Evolutionary conservation across 495 filamentous ascomycete genomes (phyloP).

Genomic region (Lasiosphaeria ovina): DNA sequence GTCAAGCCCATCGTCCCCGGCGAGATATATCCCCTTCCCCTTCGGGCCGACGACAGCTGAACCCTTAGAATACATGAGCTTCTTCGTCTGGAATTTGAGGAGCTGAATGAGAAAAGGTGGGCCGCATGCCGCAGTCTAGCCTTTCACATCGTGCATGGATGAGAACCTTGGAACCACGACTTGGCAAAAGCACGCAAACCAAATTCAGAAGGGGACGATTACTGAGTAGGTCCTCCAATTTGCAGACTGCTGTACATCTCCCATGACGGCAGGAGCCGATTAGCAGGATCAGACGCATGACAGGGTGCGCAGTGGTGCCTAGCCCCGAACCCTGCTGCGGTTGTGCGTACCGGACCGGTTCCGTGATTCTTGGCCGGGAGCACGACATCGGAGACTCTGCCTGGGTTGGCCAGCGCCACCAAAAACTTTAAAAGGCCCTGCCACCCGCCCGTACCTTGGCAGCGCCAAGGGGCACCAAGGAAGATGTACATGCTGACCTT

Average conservation of each 20-base stretch:
- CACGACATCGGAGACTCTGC: slow-evolving; percentile 32
- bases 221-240: too few species aligned
- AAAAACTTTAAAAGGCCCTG: not conserved
- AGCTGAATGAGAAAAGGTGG: too few species aligned
- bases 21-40: slow-evolving; percentile 18
- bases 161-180: not conserved
- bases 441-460: slow-evolving; percentile 8
- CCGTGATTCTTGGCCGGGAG: slow-evolving; percentile 34
- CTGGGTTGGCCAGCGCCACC: slow-evolving; percentile 10
- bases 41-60: too few species aligned
- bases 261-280: too few species aligned
- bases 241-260: too few species aligned
- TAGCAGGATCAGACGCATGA: too few species aligned
- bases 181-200: too few species aligned
- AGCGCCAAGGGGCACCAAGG: not conserved
- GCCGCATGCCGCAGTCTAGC: too few species aligned
- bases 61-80: not conserved
- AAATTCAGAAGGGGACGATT: not conserved
- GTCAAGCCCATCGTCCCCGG: slow-evolving; percentile 14
- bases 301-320: too few species aligned
- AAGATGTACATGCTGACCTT: not conserved
- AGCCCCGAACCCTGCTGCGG: too few species aligned
- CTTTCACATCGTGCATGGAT: not conserved
- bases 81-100: too few species aligned
- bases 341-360: slow-evolving; percentile 8